Conservation (phyloP, 352 stramenopile species). For the Poterioochromonas sp. region DNA sequence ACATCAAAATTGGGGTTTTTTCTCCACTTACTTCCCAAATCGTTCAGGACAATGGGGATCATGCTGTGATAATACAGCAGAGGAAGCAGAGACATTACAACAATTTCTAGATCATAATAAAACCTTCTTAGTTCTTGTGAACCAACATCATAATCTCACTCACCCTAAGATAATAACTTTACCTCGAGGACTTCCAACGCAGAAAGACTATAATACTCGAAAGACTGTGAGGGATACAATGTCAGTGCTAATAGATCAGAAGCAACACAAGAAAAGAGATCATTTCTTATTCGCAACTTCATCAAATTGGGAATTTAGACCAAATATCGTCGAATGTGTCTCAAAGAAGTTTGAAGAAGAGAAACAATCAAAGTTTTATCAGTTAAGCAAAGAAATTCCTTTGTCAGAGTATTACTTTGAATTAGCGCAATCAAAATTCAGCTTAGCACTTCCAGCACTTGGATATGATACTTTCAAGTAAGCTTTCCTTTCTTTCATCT, state of each 20-base stretch:
- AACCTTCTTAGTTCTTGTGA: background rate
- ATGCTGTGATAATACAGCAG: background rate
- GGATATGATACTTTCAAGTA: constrained; percentile 33
- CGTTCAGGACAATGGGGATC: constrained; percentile 7
- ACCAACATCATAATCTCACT: constrained; percentile 28
- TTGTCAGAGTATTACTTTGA: background rate
- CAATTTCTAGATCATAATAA: constrained; percentile 13
- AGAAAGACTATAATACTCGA: background rate
- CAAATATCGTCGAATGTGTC: constrained; percentile 11
- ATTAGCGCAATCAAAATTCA: background rate
- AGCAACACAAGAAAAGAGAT: background rate
- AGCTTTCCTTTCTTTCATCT: background rate
- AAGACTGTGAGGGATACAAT: background rate
- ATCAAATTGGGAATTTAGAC: constrained; percentile 8
- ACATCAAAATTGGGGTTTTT: constrained; percentile 23
- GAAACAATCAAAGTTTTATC: background rate
- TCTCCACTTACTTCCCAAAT: constrained; percentile 28
- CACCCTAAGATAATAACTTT: constrained; percentile 9
- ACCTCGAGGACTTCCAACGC: background rate
- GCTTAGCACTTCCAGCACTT: constrained; percentile 19
- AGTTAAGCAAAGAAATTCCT: background rate
- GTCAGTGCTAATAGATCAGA: background rate
- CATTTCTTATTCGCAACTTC: background rate
- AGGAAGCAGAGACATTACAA: background rate
- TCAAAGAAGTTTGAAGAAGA: constrained; percentile 15